Base-by-base conservation (phyloP, 2,329 filamentous ascomycete species). In the Claviceps digitariae region DNA sequence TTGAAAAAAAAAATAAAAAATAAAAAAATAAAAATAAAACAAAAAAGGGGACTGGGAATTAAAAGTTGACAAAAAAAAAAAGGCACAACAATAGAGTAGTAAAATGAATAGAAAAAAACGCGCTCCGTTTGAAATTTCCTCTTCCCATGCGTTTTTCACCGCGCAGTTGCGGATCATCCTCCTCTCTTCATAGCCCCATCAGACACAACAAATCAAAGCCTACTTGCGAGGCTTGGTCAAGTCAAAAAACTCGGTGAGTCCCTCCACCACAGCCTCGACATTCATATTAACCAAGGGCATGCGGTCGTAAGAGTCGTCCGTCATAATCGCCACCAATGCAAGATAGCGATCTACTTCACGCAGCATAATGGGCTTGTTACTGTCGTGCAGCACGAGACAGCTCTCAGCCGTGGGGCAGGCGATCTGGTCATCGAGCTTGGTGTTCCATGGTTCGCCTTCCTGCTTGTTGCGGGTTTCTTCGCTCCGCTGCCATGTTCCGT, bases 281-380 rank as follows among this genome's bases (percentile, higher is more conserved):
- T 94, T 93, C 79, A 91, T 89, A 61, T 90, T 89, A 57, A 94
- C 86, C 57, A 90, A 72, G 4, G 86, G 84, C 73, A 91, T 88
- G 72, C 87, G 87, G 64, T 90, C 85, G 60, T 88, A 87, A 29
- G 84, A 86, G 52, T 87, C 87, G 64, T 91, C 86, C 66, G 85
- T 86, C 86, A 91, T 90, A 57, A 94, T 84, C 55, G 87, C 89
- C 36, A 94, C 87, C 15, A 94, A 75, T 0, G 87, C 87, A 47
- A 93, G 74, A 64, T 90, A 90, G 57, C 80, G 77, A 62, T 86
- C 82, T 17, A 86, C 83, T 69, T 86, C 82, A 21, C 83, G 73
- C 64, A 86, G 67, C 73, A 85, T 80, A 56, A 85, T 82, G 43
- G 82, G 82, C 58, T 81, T 74, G 63, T 76, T 76, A 50, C 74